Evolutionary conservation across 2,329 filamentous ascomycete species (phyloP).

Genomic region (Colletotrichum liriopes): DNA sequence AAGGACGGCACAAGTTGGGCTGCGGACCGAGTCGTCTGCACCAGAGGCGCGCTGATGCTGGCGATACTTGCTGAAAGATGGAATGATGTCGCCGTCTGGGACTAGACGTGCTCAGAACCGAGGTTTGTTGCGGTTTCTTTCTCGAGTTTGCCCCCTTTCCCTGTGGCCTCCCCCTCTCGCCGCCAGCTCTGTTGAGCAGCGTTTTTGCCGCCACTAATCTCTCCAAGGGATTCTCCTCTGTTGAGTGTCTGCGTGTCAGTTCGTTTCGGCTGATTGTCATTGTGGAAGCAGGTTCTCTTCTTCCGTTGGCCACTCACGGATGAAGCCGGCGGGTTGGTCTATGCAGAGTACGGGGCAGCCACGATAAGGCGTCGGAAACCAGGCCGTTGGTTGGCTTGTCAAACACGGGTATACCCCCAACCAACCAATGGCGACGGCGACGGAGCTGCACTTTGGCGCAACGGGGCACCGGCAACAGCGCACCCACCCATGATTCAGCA

Average conservation of each 20-base stretch:
- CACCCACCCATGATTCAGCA: not conserved
- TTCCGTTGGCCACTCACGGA: not conserved
- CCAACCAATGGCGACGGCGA: not conserved
- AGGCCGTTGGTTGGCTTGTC: not conserved
- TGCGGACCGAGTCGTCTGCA: not conserved
- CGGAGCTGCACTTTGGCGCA: not conserved
- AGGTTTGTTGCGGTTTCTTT: too few species aligned
- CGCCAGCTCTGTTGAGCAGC: not conserved
- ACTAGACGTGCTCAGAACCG: not conserved
- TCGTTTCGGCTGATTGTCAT: not conserved
- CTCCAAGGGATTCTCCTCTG: too few species aligned
- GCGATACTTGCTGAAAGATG: not conserved
- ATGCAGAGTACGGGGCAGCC: not conserved
- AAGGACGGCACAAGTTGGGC: not conserved
- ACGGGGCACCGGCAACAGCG: not conserved
- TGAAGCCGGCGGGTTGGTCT: not conserved
- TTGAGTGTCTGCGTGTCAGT: too few species aligned
- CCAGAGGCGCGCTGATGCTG: not conserved
- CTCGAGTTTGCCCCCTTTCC: too few species aligned
- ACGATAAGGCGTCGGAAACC: not conserved
- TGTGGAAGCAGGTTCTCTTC: not conserved
- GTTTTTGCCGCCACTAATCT: not conserved
- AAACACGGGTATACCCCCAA: not conserved
- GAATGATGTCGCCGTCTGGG: not conserved
- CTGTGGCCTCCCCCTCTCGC: not conserved